A percentile compares a stretch with the other conserved stretches of the same genome.
phyloP scores from a whole-genome alignment of 2,329 filamentous ascomycete species.

The Botrytis sinoallii region DNA sequence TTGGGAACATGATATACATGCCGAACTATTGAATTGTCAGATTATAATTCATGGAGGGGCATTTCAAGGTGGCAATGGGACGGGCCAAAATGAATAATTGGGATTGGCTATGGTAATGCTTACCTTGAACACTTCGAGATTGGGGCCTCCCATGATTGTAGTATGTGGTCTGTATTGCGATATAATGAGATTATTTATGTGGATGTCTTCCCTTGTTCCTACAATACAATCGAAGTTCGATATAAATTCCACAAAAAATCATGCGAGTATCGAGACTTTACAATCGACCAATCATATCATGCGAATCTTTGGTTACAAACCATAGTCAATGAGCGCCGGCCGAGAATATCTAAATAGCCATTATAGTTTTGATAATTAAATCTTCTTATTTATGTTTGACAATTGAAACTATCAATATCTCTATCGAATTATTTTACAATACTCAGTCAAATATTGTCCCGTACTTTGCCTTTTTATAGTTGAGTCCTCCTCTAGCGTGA shows the following conservation, averaged over 20 bases:
- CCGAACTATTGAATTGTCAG: conserved; percentile 65
- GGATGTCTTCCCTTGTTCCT: background rate
- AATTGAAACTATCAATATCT: background rate
- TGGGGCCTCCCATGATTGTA: conserved; percentile 70
- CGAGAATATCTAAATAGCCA: no score
- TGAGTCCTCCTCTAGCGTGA: background rate
- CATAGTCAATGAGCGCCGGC: background rate
- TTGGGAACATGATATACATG: conserved; percentile 98
- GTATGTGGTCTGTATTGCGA: background rate
- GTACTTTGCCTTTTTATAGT: background rate
- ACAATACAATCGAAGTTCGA: background rate
- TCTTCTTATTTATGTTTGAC: background rate
- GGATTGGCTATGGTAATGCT: conserved; percentile 24
- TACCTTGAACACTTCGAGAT: conserved; percentile 95
- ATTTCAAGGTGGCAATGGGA: conserved; percentile 24
- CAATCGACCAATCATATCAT: conserved; percentile 11
- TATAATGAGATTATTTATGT: background rate
- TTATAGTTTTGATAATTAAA: background rate
- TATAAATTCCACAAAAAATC: conserved; percentile 1
- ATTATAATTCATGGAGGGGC: conserved; percentile 5
- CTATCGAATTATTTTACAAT: background rate
- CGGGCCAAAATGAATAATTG: conserved; percentile 3
- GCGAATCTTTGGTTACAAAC: background rate
- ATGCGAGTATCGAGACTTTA: background rate
- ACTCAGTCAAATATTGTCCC: background rate